Evolutionary conservation across 306 rosid genomes (phyloP), one percentile per base, ranked within the genome.

Genomic region (Prunus padus): DNA sequence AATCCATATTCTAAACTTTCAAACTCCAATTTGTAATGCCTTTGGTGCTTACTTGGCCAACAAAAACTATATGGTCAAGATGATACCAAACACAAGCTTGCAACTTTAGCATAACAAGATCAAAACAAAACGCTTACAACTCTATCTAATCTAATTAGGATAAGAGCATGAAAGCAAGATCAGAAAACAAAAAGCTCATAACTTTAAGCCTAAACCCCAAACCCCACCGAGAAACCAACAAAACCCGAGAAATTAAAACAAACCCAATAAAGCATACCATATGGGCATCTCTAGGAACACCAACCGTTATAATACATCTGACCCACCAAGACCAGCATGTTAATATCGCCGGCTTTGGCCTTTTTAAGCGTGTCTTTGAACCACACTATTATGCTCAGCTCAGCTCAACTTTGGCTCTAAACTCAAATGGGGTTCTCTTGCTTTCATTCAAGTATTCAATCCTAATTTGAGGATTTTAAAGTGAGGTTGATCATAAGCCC

Each of bases 261-360:
- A 63, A 19, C 69, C 26, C 12, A 22, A 51, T 59, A 26, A 31
- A 68, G 51, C 44, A 26, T 19, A 93, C 97, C 98, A 88, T 86
- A 57, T 93, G 96, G 46, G 86, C 85, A 84, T 93, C 97, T 86
- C 88, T 88, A 42, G 94, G 81, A 76, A 89, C 76, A 31, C 98
- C 98, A 89, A 75, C 98, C 98, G 70, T 80, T 88, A 56, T 61
- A 87, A 74, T 91, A 93, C 98, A 93, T 93, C 90, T 93, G 97
- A 61, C 92, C 94, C 22, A 91, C 88, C 89, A 91, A 83, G 47
- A 93, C 86, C 87, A 91, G 97, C 98, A 93, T 93, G 80, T 91
- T 93, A 19, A 91, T 79, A 37, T 93, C 96, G n/a, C 98, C 97
- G 1, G 82, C 81, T 82, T 87, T 93, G 61, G 98, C 98, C 70